Conservation (phyloP, 2,329 filamentous ascomycete genomes). For the Fusarium chaquense region DNA sequence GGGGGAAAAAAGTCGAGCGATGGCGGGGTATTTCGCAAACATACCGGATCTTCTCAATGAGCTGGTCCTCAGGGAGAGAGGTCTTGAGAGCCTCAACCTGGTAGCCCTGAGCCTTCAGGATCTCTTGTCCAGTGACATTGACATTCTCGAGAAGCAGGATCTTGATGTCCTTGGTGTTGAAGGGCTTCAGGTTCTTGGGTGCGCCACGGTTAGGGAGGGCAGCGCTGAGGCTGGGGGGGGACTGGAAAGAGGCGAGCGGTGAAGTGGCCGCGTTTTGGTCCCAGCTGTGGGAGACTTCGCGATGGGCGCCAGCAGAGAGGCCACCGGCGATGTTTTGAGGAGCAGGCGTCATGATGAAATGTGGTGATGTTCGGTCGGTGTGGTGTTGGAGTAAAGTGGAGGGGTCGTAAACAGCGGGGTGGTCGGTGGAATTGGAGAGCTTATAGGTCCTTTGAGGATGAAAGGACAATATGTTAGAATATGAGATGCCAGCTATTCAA, state of each 20-base stretch:
- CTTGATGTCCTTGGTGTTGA: slow-evolving; percentile 95
- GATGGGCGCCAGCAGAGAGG: slow-evolving; percentile 52
- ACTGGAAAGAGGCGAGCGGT: slow-evolving; percentile 80
- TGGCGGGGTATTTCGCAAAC: slow-evolving; percentile 49
- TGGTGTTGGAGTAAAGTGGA: slow-evolving; percentile 46
- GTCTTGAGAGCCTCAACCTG: slow-evolving; percentile 94
- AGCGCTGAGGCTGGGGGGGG: slow-evolving; percentile 73
- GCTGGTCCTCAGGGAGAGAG: slow-evolving; percentile 89
- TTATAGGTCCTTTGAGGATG: slow-evolving; percentile 5
- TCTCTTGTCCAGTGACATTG: slow-evolving; percentile 88
- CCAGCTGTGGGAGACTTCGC: slow-evolving; percentile 68
- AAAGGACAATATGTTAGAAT: background rate
- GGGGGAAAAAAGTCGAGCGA: slow-evolving; percentile 17
- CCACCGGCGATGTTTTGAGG: slow-evolving; percentile 62
- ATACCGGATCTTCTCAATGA: slow-evolving; percentile 96
- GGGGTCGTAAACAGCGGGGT: slow-evolving; percentile 26
- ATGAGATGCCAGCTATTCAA: slow-evolving; percentile 21
- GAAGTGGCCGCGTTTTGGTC: slow-evolving; percentile 75
- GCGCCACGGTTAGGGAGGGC: slow-evolving; percentile 54
- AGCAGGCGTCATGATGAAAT: slow-evolving; percentile 56
- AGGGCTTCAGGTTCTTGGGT: slow-evolving; percentile 89
- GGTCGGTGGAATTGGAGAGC: slow-evolving; percentile 22
- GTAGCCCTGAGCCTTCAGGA: slow-evolving; percentile 87
- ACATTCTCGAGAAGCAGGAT: slow-evolving; percentile 96
- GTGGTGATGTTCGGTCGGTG: slow-evolving; percentile 22